Evolutionary conservation across 1,139 yeast species (phyloP).

Genomic region (Saccharomyces hybrid): DNA sequence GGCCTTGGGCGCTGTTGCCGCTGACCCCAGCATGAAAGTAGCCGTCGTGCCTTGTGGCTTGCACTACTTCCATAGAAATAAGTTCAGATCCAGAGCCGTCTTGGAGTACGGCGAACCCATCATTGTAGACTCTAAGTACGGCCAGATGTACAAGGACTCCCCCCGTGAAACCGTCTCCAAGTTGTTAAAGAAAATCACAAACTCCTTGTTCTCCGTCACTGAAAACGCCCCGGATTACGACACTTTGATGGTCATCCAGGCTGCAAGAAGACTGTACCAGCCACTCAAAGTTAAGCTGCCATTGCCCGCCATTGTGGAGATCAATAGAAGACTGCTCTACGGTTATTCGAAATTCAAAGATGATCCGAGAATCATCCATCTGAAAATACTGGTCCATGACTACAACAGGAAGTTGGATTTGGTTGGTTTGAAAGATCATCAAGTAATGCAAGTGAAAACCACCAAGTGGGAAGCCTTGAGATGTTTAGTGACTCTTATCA

Average conservation of each 20-base stretch:
- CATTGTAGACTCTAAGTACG: slow-evolving; percentile 44
- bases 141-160: slow-evolving; percentile 45
- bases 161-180: slow-evolving; percentile 53
- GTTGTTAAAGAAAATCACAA: slow-evolving; percentile 47
- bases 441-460: slow-evolving; percentile 47
- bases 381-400: slow-evolving; percentile 45
- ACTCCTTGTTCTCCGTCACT: slow-evolving; percentile 60
- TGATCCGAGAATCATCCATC: slow-evolving; percentile 47
- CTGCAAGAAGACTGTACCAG: slow-evolving; percentile 62
- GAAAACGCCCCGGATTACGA: slow-evolving; percentile 71
- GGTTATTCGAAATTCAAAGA: slow-evolving; percentile 59
- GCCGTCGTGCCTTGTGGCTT: slow-evolving; percentile 68
- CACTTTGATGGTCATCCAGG: slow-evolving; percentile 66
- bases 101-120: slow-evolving; percentile 70
- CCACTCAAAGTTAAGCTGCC: slow-evolving; percentile 48
- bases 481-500: slow-evolving; percentile 32
- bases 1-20: slow-evolving; percentile 69
- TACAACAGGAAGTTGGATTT: slow-evolving; percentile 50
- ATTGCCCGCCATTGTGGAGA: slow-evolving; percentile 59
- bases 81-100: slow-evolving; percentile 70
- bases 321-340: slow-evolving; percentile 58
- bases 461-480: slow-evolving; percentile 26
- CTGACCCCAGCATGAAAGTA: slow-evolving; percentile 49
- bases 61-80: slow-evolving; percentile 71
- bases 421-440: slow-evolving; percentile 63